phyloP scores from a whole-genome alignment of 352 stramenopile species.

The Phytopythium helicoides region DNA sequence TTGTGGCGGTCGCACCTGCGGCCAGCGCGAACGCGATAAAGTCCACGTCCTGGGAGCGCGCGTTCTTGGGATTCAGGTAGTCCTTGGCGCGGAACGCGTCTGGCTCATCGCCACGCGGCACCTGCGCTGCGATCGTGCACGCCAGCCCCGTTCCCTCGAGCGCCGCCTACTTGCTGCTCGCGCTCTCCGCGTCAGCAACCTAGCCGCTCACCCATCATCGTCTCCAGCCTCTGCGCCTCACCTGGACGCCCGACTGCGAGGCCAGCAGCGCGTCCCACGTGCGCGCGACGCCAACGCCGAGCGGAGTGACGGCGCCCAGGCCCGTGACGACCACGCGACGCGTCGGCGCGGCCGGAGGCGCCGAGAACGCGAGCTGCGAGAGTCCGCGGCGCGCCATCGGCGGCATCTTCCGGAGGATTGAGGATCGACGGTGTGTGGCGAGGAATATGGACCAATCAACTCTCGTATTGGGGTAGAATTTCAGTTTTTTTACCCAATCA shows the following conservation, averaged over 20 bases:
- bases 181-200: too few relatives aligned
- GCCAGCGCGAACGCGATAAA: constrained; percentile 87
- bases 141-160: constrained; percentile 59
- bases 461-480: background rate
- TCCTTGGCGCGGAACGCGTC: constrained; percentile 63
- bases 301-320: constrained; percentile 88
- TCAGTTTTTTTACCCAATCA: constrained; percentile 1
- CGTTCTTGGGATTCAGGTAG: constrained; percentile 65
- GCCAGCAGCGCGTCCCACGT: constrained; percentile 83
- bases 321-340: constrained; percentile 92
- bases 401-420: background rate
- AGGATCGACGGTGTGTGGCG: background rate
- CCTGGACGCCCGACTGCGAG: constrained; percentile 73
- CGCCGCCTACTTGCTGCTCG: constrained; percentile 41
- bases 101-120: constrained; percentile 55
- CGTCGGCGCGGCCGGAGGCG: constrained; percentile 48
- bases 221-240: constrained; percentile 9
- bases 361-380: constrained; percentile 64
- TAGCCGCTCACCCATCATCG: background rate
- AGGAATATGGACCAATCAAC: background rate
- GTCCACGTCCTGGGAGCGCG: constrained; percentile 73
- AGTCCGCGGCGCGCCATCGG: constrained; percentile 24
- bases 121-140: constrained; percentile 69
- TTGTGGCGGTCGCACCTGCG: constrained; percentile 39
- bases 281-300: constrained; percentile 80